phyloP scores from a whole-genome alignment of 2,329 filamentous ascomycete genomes.

The Fusarium foetens region DNA sequence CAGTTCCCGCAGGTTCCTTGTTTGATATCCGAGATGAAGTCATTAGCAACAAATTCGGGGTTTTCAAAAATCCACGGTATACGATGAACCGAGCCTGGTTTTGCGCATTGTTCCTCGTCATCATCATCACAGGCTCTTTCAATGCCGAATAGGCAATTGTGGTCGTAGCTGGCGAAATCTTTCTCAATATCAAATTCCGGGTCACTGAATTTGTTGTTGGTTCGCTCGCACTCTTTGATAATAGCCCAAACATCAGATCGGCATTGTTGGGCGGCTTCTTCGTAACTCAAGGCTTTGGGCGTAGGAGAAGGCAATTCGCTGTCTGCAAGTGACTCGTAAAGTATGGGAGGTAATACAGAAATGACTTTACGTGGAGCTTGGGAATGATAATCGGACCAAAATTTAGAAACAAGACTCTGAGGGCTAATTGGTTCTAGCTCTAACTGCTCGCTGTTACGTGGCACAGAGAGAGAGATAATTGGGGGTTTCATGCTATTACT shows the following conservation, averaged over 20 bases:
- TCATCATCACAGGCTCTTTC: neutral
- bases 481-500: neutral
- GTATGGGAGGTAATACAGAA: neutral
- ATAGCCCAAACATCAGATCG: constrained; percentile 68
- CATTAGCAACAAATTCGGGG: constrained; percentile 73
- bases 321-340: neutral
- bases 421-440: neutral
- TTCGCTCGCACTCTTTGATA: constrained; percentile 71
- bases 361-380: neutral
- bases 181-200: constrained; percentile 63
- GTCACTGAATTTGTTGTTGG: constrained; percentile 83
- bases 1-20: constrained; percentile 81
- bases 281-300: constrained; percentile 52
- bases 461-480: neutral
- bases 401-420: neutral
- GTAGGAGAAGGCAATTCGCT: neutral
- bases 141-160: neutral
- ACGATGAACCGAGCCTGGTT: constrained; percentile 57
- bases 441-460: neutral
- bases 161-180: neutral
- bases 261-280: constrained; percentile 72
- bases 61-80: constrained; percentile 73
- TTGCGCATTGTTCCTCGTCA: constrained; percentile 46
- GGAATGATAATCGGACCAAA: neutral
- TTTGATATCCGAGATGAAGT: constrained; percentile 77